Conservation (phyloP, 768 basidiomycete genomes). For the Amanita pallidorosea region DNA sequence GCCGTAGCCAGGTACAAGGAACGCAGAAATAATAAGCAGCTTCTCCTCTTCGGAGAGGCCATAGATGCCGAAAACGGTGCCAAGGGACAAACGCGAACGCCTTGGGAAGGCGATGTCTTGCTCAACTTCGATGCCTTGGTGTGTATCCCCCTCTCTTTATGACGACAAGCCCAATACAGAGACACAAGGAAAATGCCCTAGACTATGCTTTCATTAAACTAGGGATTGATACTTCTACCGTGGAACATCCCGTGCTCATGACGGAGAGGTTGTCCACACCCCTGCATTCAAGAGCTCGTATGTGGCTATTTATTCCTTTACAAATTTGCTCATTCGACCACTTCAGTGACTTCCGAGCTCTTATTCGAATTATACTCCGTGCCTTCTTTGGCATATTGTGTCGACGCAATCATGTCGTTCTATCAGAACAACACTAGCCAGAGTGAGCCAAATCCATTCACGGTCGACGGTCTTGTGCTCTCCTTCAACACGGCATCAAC, state of each 20-base stretch:
- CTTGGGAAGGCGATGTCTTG: slow-evolving; percentile 93
- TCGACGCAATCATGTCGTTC: slow-evolving; percentile 90
- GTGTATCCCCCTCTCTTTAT: slow-evolving; percentile 11
- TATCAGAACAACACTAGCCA: slow-evolving; percentile 61
- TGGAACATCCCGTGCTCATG: slow-evolving; percentile 90
- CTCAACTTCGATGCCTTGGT: slow-evolving; percentile 91
- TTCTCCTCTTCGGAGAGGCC: slow-evolving; percentile 83
- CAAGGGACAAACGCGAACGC: slow-evolving; percentile 62
- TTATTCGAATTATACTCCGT: slow-evolving; percentile 90
- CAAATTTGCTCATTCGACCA: not conserved
- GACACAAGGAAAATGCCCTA: slow-evolving; percentile 77
- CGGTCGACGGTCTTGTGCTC: slow-evolving; percentile 70
- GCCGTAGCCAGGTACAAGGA: slow-evolving; percentile 85
- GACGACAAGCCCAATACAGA: slow-evolving; percentile 3
- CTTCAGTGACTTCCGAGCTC: slow-evolving; percentile 84
- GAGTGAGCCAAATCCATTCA: slow-evolving; percentile 23
- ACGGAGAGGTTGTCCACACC: slow-evolving; percentile 86
- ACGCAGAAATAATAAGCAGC: slow-evolving; percentile 67
- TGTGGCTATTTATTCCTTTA: slow-evolving; percentile 19
- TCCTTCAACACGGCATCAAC: slow-evolving; percentile 91
- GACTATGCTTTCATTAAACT: slow-evolving; percentile 88
- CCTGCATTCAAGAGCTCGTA: slow-evolving; percentile 77
- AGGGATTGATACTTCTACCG: slow-evolving; percentile 63
- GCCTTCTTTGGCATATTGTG: slow-evolving; percentile 76
- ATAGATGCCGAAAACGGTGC: slow-evolving; percentile 82